phyloP scores from a whole-genome alignment of 441 rosid genomes.

The Erysimum pusillum region DNA sequence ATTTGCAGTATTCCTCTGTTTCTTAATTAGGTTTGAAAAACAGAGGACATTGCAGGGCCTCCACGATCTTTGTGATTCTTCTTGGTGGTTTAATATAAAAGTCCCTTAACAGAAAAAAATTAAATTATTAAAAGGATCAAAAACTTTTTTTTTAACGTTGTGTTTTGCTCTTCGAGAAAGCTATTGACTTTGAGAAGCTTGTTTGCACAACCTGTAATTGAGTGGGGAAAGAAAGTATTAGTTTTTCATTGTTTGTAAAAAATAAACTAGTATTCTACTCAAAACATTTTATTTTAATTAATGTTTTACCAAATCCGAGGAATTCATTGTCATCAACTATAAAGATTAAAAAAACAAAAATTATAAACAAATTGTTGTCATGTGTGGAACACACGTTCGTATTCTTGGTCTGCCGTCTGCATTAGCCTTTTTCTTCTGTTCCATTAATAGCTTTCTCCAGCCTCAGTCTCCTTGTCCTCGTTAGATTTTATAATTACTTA shows the following conservation, averaged over 20 bases:
- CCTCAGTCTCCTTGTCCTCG: neutral
- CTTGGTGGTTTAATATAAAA: neutral
- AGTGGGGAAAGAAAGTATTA: neutral
- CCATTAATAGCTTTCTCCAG: neutral
- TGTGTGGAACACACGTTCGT: constrained; percentile 27
- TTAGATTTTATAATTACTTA: neutral
- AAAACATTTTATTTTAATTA: neutral
- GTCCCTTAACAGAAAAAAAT: neutral
- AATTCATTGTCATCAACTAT: neutral
- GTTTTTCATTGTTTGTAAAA: neutral
- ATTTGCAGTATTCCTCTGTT: neutral
- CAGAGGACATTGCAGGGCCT: constrained; percentile 17
- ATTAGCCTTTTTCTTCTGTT: neutral
- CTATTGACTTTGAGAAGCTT: constrained; percentile 1
- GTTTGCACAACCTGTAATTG: neutral
- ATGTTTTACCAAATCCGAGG: constrained; percentile 5
- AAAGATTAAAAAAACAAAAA: neutral
- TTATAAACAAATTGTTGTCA: neutral
- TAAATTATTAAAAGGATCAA: neutral
- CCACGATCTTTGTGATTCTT: neutral
- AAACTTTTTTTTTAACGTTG: neutral
- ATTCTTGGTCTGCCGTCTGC: constrained; percentile 3
- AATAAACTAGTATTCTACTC: neutral
- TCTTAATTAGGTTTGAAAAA: neutral
- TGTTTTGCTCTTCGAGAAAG: neutral